Evolutionary conservation across 1,284 basidiomycete species (phyloP).

Genomic region (Pisolithus thermaeus): DNA sequence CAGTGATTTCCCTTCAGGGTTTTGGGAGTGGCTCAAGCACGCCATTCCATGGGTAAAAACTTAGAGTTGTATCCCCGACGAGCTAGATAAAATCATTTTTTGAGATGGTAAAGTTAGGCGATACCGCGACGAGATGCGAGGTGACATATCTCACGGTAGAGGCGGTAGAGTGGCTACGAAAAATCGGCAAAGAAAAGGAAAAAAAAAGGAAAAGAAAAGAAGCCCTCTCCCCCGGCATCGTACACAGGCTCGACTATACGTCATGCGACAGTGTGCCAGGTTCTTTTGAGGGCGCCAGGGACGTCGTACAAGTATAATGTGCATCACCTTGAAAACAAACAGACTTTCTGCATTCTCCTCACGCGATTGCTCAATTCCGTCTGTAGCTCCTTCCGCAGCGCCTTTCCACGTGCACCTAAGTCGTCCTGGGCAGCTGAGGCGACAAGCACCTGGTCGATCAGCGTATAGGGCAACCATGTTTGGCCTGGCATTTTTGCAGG

Average conservation of each 20-base stretch:
- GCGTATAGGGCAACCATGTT: constrained; percentile 79
- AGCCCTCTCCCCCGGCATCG: no score
- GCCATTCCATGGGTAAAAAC: no score
- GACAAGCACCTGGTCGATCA: constrained; percentile 81
- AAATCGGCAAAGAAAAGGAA: no score
- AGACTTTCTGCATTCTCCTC: constrained; percentile 59
- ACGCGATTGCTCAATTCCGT: constrained; percentile 54
- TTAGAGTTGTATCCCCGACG: no score
- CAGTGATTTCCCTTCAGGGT: no score
- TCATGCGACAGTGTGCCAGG: neutral
- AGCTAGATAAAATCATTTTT: no score
- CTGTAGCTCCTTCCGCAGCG: constrained; percentile 44
- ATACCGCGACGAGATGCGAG: no score
- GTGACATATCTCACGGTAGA: no score
- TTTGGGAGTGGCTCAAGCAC: no score
- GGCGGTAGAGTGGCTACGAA: no score
- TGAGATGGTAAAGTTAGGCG: no score
- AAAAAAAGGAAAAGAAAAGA: no score
- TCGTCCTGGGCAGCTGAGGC: constrained; percentile 55
- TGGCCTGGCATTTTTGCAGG: constrained; percentile 50
- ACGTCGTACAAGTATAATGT: neutral
- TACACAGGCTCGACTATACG: neutral
- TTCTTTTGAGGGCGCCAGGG: neutral
- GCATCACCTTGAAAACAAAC: constrained; percentile 20
- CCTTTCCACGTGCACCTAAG: constrained; percentile 38